These are phyloP conservation scores for Dianthus caryophyllus DNA, from an alignment of 148 eudicot species.

Conservation along the genomic window DNA sequence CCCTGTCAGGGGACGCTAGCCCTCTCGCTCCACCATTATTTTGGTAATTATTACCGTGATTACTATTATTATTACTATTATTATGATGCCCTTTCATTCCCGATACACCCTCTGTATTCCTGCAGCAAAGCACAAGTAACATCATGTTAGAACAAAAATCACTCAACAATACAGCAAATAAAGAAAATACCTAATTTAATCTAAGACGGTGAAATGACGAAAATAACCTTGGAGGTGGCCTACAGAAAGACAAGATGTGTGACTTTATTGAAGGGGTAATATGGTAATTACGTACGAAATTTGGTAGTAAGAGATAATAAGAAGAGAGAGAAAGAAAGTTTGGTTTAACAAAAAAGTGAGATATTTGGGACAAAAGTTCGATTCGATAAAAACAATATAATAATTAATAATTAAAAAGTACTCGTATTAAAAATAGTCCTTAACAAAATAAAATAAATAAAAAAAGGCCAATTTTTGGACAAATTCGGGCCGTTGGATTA, in stretches of 20 bases:
- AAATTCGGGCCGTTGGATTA: conserved; percentile 24
- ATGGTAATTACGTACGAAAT: conserved; percentile 16
- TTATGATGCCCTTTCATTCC: conserved; percentile 53
- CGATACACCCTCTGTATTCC: conserved; percentile 61
- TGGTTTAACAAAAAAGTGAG: conserved; percentile 14
- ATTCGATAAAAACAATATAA: conserved; percentile 6
- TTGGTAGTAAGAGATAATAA: neutral
- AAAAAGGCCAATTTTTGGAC: conserved; percentile 16
- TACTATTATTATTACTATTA: conserved; percentile 3
- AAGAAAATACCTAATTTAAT: neutral
- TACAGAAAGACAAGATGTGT: neutral
- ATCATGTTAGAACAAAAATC: neutral
- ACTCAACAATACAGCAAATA: neutral
- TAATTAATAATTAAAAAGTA: too few species aligned
- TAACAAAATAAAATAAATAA: neutral
- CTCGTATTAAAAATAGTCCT: conserved; percentile 1
- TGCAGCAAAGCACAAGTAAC: conserved; percentile 11
- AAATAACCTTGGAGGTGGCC: conserved; percentile 12
- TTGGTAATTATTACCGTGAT: conserved; percentile 13
- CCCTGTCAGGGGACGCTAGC: conserved; percentile 58
- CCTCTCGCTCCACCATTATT: conserved; percentile 53
- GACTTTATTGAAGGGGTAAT: neutral
- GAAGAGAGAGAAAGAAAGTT: neutral
- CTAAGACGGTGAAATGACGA: neutral
- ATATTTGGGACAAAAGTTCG: conserved; percentile 18